Conservation (phyloP, 2,329 filamentous ascomycete species). For the Pseudogymnoascus sp. region DNA sequence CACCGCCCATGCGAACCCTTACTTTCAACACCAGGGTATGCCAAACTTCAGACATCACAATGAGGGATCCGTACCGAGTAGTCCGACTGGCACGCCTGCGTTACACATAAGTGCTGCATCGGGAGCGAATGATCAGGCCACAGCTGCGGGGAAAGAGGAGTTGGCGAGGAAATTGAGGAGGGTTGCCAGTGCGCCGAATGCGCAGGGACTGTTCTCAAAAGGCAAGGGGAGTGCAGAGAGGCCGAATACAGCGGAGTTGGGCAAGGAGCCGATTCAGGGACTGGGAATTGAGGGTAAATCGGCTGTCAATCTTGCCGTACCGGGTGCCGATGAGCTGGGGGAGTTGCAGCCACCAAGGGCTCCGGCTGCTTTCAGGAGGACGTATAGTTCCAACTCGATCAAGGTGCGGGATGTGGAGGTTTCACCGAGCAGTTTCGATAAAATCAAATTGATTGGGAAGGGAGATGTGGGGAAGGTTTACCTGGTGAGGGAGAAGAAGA, state of each 20-base stretch:
- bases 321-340: slow-evolving; percentile 45
- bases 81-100: slow-evolving; percentile 66
- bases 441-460: slow-evolving; percentile 99
- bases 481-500: slow-evolving; percentile 96
- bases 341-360: slow-evolving; percentile 62
- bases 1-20: slow-evolving; percentile 90
- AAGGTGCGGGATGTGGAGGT: slow-evolving; percentile 97
- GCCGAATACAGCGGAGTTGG: slow-evolving; percentile 78
- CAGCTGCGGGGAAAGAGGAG: slow-evolving; percentile 81
- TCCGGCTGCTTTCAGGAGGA: slow-evolving; percentile 76
- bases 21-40: slow-evolving; percentile 93
- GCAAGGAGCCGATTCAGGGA: slow-evolving; percentile 68
- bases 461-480: slow-evolving; percentile 99
- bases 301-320: slow-evolving; percentile 35
- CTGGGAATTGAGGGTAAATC: slow-evolving; percentile 41
- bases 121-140: slow-evolving; percentile 57
- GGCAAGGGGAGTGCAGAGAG: slow-evolving; percentile 55
- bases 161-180: slow-evolving; percentile 84
- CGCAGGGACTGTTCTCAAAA: slow-evolving; percentile 77
- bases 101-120: slow-evolving; percentile 66
- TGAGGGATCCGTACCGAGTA: slow-evolving; percentile 84
- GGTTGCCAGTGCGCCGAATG: slow-evolving; percentile 94
- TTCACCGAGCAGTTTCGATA: slow-evolving; percentile 91
- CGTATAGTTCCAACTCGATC: slow-evolving; percentile 98
- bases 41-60: slow-evolving; percentile 92